These are phyloP conservation scores for Agrocybe pediades DNA, from an alignment of 768 basidiomycete genomes.

Conservation along the genomic window DNA sequence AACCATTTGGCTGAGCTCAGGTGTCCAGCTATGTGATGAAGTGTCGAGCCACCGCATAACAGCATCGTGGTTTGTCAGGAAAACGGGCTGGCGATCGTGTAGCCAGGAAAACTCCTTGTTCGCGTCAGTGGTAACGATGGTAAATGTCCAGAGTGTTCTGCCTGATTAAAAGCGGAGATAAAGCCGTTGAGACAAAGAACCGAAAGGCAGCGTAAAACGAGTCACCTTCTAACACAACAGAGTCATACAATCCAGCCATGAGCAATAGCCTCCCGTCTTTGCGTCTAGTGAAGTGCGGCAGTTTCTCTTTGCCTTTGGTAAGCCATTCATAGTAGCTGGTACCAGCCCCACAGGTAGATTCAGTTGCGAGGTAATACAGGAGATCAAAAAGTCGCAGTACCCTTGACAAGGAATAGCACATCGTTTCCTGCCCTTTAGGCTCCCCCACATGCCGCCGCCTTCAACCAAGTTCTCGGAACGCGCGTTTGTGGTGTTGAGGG, in stretches of 20 bases:
- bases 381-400: slow-evolving; percentile 15
- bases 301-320: slow-evolving; percentile 74
- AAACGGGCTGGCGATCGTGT: slow-evolving; percentile 89
- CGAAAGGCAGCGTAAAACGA: slow-evolving; percentile 1
- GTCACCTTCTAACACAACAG: slow-evolving; percentile 62
- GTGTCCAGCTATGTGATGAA: slow-evolving; percentile 62
- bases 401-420: slow-evolving; percentile 78
- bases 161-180: slow-evolving; percentile 34
- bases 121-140: slow-evolving; percentile 85
- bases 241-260: slow-evolving; percentile 88
- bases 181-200: not conserved
- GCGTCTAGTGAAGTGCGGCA: slow-evolving; percentile 81
- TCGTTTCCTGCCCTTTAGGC: slow-evolving; percentile 77
- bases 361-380: not conserved
- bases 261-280: slow-evolving; percentile 70
- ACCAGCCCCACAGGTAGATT: not conserved
- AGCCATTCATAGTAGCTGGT: slow-evolving; percentile 94
- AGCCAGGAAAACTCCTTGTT: slow-evolving; percentile 76
- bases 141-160: slow-evolving; percentile 73
- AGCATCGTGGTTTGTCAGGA: slow-evolving; percentile 64
- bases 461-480: slow-evolving; percentile 79
- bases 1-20: slow-evolving; percentile 59
- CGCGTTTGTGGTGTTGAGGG: slow-evolving; percentile 87
- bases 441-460: slow-evolving; percentile 83
- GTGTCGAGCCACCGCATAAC: slow-evolving; percentile 82